Evolutionary conservation across 441 rosid genomes (phyloP).

Genomic region (Biscutella laevigata): DNA sequence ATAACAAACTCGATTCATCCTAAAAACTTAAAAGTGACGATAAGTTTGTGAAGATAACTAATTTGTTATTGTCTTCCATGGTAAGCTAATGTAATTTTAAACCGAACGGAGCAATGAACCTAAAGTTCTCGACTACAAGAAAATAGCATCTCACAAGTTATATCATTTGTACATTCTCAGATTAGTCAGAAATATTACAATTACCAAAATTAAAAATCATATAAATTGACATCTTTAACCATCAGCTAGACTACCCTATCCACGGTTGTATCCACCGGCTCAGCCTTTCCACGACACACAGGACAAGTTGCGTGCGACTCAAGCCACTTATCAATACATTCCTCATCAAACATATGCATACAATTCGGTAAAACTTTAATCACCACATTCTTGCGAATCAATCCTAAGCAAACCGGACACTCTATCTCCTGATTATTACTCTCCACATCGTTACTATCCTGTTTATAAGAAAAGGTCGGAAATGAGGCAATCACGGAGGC

Average conservation of each 20-base stretch:
- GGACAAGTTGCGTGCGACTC: conserved; percentile 49
- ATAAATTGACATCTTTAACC: neutral
- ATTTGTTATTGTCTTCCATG: no score
- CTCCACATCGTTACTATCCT: conserved; percentile 8
- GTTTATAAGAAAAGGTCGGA: conserved; percentile 32
- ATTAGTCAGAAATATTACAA: conserved; percentile 4
- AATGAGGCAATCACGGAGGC: conserved; percentile 36
- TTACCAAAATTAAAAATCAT: neutral
- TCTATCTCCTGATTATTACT: conserved; percentile 27
- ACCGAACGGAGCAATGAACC: no score
- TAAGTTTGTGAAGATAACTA: no score
- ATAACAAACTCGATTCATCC: no score
- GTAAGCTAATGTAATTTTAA: no score
- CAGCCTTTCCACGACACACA: conserved; percentile 36
- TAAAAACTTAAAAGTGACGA: no score
- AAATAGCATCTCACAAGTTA: neutral
- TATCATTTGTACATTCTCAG: conserved; percentile 11
- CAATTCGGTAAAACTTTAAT: conserved; percentile 47
- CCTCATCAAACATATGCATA: conserved; percentile 48
- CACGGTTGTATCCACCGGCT: conserved; percentile 18
- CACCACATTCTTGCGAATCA: conserved; percentile 24
- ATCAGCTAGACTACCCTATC: conserved; percentile 17
- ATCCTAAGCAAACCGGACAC: conserved; percentile 48
- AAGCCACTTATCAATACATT: conserved; percentile 48
- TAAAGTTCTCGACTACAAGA: no score